Evolutionary conservation across 768 basidiomycete species (phyloP), one percentile per base, ranked within the genome.

Genomic region (Floccularia luteovirens): DNA sequence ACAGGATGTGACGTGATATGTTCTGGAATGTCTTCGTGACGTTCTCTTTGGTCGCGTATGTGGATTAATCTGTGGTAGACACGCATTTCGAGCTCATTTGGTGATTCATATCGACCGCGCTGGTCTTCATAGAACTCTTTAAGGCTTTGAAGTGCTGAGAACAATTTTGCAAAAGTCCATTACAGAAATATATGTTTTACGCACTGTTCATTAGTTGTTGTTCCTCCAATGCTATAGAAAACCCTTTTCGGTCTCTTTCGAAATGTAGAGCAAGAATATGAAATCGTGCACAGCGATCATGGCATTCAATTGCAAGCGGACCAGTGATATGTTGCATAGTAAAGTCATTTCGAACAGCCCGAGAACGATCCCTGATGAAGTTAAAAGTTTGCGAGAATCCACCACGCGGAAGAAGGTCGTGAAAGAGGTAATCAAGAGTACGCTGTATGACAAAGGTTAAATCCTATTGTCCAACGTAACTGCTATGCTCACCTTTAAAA

Each of bases 61-160:
- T 96, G 90, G 21, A 88, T 82, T 22, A 98, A 76, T 34, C 93
- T 79, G 54, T 93, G 89, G 61, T 97, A 99, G 1, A 96, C 81
- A 23, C 90, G 81, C 80, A 99, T 96, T 60, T 99, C 94, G 33
- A 97, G 74, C 54, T 98, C 93, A 27, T 84, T 86, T 0, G 84
- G 78, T 7, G 84, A 85, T 50, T 79, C 62, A 44, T 82, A 82
- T 30, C 64, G 61, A 6, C 68, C 72, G 0, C 77, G 69, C 42
- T 87, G 81, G 52, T 96, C 93, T 47, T 88, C 80, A 54, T 96
- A 94, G 51, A 90, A 92, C 54, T 97, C 88, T 58, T 90, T 91
- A 41, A 98, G 70, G 50, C 85, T 90, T 57, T 90, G 89, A 25
- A 97, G 71, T 12, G 91, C 93, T 98, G 50, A 34, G 31, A 22